Evolutionary conservation across 805 yeast genomes (phyloP), one percentile per base, ranked within the genome.

Genomic region (Lachancea mirantina): DNA sequence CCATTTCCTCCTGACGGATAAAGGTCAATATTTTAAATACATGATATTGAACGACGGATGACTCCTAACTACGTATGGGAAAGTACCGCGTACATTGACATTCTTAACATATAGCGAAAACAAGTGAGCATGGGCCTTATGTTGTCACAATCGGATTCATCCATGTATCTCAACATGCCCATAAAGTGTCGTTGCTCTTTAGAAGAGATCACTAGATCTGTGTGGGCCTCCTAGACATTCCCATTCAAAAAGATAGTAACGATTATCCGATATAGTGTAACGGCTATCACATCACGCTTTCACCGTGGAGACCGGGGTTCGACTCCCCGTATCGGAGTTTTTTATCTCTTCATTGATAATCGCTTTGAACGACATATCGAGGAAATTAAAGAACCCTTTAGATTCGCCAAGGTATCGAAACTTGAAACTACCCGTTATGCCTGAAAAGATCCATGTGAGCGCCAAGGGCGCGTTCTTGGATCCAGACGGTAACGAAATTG

Each of bases 401-500:
- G 17, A 11, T 6, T 14, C 30, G 21, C 3, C n/a, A 26, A 15
- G 14, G 6, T 23, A 31, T 6, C 18, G 22, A 20, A 8, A 14
- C 29, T 26, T 17, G 13, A n/a, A 11, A 18, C 23, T 6, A 8
- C 4, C 15, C 9, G 17, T n/a, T 5, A 43, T 52, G 50, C 50
- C 34, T n/a, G 57, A 53, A 6, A 52, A 46, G 35, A 38, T 58
- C 8, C 28, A 36, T 0, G 47, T 67, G 1, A 76, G 74, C 33
- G 40, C 50, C 2, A 40, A 62, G 15, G 94, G 92, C 4, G 63
- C 70, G 38, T 76, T 88, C 51, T 59, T 72, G 2, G 74, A 76
- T 40, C 39, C 45, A 1, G 40, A 68, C 2, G 85, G 84, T 1
- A 61, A 92, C 25, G 62, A 63, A n/a, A 62, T 85, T 8, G 65